Evolutionary conservation across 78 protist species (phyloP), one percentile per base, ranked within the genome.

Genomic region (Dictyostelium intermedium): DNA sequence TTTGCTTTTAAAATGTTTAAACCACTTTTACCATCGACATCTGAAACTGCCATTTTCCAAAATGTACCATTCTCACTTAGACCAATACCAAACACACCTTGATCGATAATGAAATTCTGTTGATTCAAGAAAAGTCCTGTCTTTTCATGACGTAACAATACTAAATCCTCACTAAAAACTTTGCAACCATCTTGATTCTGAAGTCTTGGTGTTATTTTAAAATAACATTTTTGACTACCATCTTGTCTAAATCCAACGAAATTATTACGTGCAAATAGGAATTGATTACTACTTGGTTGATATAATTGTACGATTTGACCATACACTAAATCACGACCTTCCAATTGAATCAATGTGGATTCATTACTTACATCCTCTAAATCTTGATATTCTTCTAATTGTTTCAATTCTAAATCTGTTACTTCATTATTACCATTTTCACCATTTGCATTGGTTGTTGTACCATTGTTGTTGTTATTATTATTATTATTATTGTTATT

Each of bases 151-250:
- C 94, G 47, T 25, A 89, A 25, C 10, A 70, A 43, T 45, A 89
- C 87, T 30, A 89, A 50, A 32, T 89, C 94, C 8, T 69, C 74
- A 16, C 83, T 69, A 11, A 41, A 83, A 5, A 89, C 94, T 35
- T 89, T 89, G 1, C 35, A 23, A 30, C 94, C 94, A 35, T 89
- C 94, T 5, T 39, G 61, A 35, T 50, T 35, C 14, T 35, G 32
- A n/a, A 81, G 47, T 30, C 84, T 37, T 23, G 94, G 87, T 66
- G 87, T 83, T 11, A 89, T 89, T 43, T 89, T 89, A 18, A 89
- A 89, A 35, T 89, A 89, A 72, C 94, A 89, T 83, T 89, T 89
- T 43, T 89, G 94, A 27, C 82, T 74, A 34, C 94, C 94, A 32
- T 80, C 94, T 1, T n/a, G 56, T 10, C 94, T 35, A 43, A 80